phyloP scores from a whole-genome alignment of 2,329 filamentous ascomycete genomes.

The Aspergillus alliaceus region DNA sequence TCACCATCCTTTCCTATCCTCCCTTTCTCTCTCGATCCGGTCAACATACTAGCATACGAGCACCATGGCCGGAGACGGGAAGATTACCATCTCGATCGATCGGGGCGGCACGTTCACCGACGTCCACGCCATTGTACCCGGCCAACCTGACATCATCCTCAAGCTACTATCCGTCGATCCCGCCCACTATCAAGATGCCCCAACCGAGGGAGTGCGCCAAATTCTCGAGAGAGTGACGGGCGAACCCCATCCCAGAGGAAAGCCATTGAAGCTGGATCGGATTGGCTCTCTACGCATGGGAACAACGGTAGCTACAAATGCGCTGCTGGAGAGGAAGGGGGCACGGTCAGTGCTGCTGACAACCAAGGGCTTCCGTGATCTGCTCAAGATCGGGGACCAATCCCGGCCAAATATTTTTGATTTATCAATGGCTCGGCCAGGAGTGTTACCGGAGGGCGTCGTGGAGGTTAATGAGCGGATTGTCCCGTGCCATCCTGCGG shows the following conservation, averaged over 20 bases:
- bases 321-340: conserved; percentile 83
- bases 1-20: background rate
- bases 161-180: conserved; percentile 44
- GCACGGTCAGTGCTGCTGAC: conserved; percentile 84
- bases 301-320: conserved; percentile 90
- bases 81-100: conserved; percentile 40
- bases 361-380: conserved; percentile 83
- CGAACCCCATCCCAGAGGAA: conserved; percentile 34
- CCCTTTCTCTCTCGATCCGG: background rate
- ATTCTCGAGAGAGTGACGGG: conserved; percentile 51
- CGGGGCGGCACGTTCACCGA: conserved; percentile 45
- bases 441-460: conserved; percentile 79
- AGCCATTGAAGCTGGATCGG: conserved; percentile 35
- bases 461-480: conserved; percentile 87
- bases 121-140: conserved; percentile 38
- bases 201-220: conserved; percentile 80
- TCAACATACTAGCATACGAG: background rate
- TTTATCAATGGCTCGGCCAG: conserved; percentile 78
- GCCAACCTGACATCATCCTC: conserved; percentile 38
- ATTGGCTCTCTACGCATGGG: conserved; percentile 75
- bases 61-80: conserved; percentile 29
- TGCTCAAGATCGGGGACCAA: conserved; percentile 86
- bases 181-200: conserved; percentile 47
- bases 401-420: conserved; percentile 88
- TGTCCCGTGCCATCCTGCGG: conserved; percentile 62